phyloP scores from a whole-genome alignment of 169 alveolate genomes.

The Toxoplasma gondii region DNA sequence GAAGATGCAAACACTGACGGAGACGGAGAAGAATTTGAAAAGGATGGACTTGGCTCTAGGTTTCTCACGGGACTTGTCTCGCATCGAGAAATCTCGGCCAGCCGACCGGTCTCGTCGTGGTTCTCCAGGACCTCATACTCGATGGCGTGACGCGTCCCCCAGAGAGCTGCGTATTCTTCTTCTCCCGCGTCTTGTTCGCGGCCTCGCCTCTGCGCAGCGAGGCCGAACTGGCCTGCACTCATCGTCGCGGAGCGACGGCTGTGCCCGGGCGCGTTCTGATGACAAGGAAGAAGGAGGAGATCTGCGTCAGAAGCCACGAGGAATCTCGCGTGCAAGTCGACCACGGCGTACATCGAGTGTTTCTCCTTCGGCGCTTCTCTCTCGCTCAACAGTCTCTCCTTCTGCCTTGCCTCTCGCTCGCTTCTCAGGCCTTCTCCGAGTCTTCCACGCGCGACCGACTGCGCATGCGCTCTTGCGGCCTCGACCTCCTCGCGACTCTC shows the following conservation, averaged over 20 bases:
- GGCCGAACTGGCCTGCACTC: not conserved
- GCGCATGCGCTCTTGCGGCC: no score
- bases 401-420: not conserved
- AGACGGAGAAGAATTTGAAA: not conserved
- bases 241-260: not conserved
- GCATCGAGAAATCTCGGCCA: no score
- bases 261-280: not conserved
- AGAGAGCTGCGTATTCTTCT: not conserved
- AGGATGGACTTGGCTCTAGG: not conserved
- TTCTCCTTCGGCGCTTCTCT: no score
- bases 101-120: not conserved
- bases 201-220: not conserved
- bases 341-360: not conserved
- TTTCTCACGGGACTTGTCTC: not conserved
- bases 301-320: conserved; percentile 29
- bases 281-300: not conserved
- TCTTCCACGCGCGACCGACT: no score
- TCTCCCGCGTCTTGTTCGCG: not conserved
- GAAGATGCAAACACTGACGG: not conserved
- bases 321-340: conserved; percentile 9
- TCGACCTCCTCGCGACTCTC: not conserved
- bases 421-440: not conserved
- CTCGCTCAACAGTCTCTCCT: not conserved
- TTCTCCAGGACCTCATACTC: not conserved
- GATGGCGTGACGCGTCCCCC: not conserved